phyloP scores from a whole-genome alignment of 257 asterid species.

The Solanum lignicaule region DNA sequence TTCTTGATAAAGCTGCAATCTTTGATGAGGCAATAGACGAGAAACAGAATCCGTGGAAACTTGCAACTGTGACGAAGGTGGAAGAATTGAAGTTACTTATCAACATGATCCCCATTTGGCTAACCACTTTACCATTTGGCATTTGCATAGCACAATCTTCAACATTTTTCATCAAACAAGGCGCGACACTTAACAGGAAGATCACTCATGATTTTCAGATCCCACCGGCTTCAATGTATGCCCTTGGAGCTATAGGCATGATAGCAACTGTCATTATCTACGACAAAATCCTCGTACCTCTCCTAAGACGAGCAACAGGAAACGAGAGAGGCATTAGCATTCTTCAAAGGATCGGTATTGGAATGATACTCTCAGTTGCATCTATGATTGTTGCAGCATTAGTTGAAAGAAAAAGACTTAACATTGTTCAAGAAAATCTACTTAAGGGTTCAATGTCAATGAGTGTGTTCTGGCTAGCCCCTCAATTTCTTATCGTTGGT shows the following conservation, averaged over 20 bases:
- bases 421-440: constrained; percentile 14
- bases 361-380: constrained; percentile 41
- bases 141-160: constrained; percentile 54
- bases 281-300: constrained; percentile 48
- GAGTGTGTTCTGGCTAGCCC: constrained; percentile 31
- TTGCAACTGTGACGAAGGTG: constrained; percentile 48
- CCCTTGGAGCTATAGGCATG: constrained; percentile 57
- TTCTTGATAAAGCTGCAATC: constrained; percentile 81
- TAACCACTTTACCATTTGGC: constrained; percentile 62
- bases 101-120: constrained; percentile 72
- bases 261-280: constrained; percentile 61
- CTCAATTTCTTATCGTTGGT: constrained; percentile 70
- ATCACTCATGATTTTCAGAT: constrained; percentile 38
- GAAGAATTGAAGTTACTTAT: constrained; percentile 60
- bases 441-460: not conserved
- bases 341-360: constrained; percentile 69
- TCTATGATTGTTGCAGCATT: constrained; percentile 62
- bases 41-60: constrained; percentile 42
- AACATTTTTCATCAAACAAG: constrained; percentile 76
- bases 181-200: constrained; percentile 33
- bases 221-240: constrained; percentile 64
- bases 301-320: constrained; percentile 42
- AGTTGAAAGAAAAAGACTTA: constrained; percentile 39
- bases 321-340: constrained; percentile 44
- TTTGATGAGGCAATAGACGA: constrained; percentile 21